A percentile compares a stretch with the other conserved stretches of the same genome.
Conservation (phyloP, 2,329 filamentous ascomycete species). For the Fusarium nygamai region DNA sequence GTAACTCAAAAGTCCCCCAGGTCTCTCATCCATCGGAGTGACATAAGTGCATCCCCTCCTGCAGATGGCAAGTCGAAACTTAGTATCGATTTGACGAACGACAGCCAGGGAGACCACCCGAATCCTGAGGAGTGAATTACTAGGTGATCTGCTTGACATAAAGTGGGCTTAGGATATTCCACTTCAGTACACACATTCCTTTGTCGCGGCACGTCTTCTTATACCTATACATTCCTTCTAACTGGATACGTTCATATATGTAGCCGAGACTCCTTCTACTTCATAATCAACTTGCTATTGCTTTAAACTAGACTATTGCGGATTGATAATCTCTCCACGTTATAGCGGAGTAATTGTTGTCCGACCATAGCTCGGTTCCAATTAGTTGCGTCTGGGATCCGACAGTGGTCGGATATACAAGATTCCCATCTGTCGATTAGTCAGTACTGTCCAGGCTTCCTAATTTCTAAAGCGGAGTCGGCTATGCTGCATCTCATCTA, state of each 20-base stretch:
- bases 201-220: not conserved
- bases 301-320: accelerated
- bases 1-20: not conserved
- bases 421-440: not conserved
- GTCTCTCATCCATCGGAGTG: not conserved
- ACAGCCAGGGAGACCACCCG: not conserved
- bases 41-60: not conserved
- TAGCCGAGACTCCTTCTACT: accelerated
- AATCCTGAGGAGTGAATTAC: no score
- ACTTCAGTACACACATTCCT: not conserved
- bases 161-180: accelerated
- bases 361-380: no score
- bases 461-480: accelerated
- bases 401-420: not conserved
- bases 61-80: accelerated
- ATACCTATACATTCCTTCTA: not conserved
- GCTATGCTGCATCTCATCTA: accelerated
- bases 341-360: not conserved
- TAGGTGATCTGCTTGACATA: not conserved
- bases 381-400: not conserved
- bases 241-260: accelerated
- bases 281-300: accelerated
- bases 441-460: not conserved
- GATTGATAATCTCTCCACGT: not conserved
- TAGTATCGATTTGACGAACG: not conserved